Percentiles rank a stretch among this genome's conserved stretches.
Evolutionary conservation across 2,329 filamentous ascomycete genomes (phyloP).

Genomic region (Stylonectria norvegica): DNA sequence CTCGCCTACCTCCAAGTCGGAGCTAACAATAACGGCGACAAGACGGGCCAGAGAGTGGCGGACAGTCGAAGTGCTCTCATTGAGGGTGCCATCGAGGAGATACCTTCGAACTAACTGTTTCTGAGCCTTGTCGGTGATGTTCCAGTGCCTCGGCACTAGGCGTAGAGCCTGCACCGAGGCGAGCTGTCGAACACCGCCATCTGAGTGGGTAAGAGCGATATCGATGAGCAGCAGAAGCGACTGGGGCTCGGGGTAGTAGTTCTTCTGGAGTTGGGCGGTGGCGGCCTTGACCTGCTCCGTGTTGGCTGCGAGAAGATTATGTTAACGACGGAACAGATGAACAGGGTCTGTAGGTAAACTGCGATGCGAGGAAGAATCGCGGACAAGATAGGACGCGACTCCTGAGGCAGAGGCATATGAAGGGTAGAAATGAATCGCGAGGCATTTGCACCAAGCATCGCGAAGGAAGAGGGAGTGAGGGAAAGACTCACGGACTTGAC

Average conservation of each 20-base stretch:
- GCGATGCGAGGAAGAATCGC: too few species aligned
- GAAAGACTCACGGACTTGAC: conserved; percentile 72
- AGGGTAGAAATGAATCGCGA: too few species aligned
- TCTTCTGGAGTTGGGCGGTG: conserved; percentile 85
- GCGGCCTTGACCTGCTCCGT: conserved; percentile 86
- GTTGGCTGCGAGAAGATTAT: conserved; percentile 58
- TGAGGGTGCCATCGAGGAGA: conserved; percentile 77
- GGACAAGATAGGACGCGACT: too few species aligned
- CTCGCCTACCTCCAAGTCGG: conserved; percentile 72
- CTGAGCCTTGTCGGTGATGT: conserved; percentile 66
- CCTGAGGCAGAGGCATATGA: too few species aligned
- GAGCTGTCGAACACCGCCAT: conserved; percentile 74
- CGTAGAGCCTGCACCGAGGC: conserved; percentile 87
- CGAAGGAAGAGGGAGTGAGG: too few species aligned
- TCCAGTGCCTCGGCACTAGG: conserved; percentile 83
- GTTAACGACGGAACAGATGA: conserved; percentile 14
- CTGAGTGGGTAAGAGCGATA: conserved; percentile 75
- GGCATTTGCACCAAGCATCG: too few species aligned
- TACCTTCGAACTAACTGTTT: conserved; percentile 78
- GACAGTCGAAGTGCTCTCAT: conserved; percentile 71
- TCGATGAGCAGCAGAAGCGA: conserved; percentile 84
- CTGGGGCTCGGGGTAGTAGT: conserved; percentile 83
- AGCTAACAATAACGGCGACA: conserved; percentile 78
- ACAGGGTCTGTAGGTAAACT: too few species aligned
- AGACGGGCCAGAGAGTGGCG: conserved; percentile 86